Base-by-base conservation (phyloP, 208 protist species). In the Zelonia costaricensis region DNA sequence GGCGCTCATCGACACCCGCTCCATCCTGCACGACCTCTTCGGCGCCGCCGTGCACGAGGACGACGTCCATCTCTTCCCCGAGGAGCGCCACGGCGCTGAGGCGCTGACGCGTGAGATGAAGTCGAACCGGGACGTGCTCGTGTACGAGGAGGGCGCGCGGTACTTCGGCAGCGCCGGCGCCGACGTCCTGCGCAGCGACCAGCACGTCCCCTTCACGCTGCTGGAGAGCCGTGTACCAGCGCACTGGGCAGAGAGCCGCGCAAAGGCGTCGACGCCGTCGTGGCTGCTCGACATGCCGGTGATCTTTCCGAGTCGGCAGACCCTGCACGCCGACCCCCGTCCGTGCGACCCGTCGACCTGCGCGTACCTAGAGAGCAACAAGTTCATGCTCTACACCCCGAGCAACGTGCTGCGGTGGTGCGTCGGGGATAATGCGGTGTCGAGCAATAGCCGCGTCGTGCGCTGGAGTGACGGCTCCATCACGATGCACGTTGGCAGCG, bases 211-310 rank as follows among this genome's bases (percentile, higher is more conserved):
- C 2, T 91, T 91, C 53, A 72, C 64, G 8, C 59, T 80, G 39
- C 67, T 92, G 1, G 71, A 78, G 20, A 69, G 76, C 44, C 62
- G 72, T 20, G 23, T 82, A 65, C 77, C 60, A 12, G 31, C 28
- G 40, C 22, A 13, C 23, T 75, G 66, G 61, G 20, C 25, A 3
- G 42, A 31, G 18, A 49, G 68, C 13, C 60, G 51, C 0, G 12
- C 39, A 30, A 18, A 27, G 22, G 45, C 52, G 2, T 3, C 33
- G 43, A n/a, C 52, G 13, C 61, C 60, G 10, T 54, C 77, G 30
- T 96, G 86, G 86, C 58, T 96, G 16, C 61, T 85, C 15, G 86
- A 96, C 30, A 94, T 96, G 90, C 87, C 90, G 0, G 82, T 78
- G 30, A 92, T 96, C 52, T 65, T 63, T 2, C 84, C 87, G 0